Evolutionary conservation across 768 basidiomycete genomes (phyloP).

Genomic region (Lyophyllum shimeji): DNA sequence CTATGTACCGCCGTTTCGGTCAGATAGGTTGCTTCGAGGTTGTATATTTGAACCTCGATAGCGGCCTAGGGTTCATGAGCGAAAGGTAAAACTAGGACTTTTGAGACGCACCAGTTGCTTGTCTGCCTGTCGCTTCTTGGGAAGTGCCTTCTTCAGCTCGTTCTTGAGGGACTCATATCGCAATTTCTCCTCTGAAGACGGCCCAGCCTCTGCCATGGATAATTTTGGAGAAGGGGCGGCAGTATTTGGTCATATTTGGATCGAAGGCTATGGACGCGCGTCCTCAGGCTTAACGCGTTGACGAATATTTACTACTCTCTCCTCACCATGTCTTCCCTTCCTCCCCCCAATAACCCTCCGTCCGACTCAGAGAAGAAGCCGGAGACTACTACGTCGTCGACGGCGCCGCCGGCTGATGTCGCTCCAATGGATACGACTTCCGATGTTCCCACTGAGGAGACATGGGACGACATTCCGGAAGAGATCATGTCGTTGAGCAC

Average conservation of each 20-base stretch:
- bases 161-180: constrained; percentile 74
- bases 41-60: constrained; percentile 77
- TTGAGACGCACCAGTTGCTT: constrained; percentile 64
- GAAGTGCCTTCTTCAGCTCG: constrained; percentile 70
- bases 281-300: constrained; percentile 30
- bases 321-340: constrained; percentile 55
- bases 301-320: constrained; percentile 14
- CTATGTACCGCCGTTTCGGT: constrained; percentile 74
- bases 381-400: constrained; percentile 34
- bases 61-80: constrained; percentile 52
- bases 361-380: constrained; percentile 54
- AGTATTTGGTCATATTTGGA: constrained; percentile 27
- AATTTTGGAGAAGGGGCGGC: constrained; percentile 13
- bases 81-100: not conserved
- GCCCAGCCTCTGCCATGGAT: constrained; percentile 42
- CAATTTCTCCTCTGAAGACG: constrained; percentile 65
- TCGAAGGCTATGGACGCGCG: constrained; percentile 33
- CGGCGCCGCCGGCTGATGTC: constrained; percentile 29
- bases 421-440: constrained; percentile 74
- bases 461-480: constrained; percentile 89
- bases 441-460: constrained; percentile 71
- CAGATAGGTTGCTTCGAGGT: constrained; percentile 72
- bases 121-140: constrained; percentile 74
- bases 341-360: constrained; percentile 51
- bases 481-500: constrained; percentile 76